Conservation (phyloP, 2,329 filamentous ascomycete species). For the Daldinia sp. region DNA sequence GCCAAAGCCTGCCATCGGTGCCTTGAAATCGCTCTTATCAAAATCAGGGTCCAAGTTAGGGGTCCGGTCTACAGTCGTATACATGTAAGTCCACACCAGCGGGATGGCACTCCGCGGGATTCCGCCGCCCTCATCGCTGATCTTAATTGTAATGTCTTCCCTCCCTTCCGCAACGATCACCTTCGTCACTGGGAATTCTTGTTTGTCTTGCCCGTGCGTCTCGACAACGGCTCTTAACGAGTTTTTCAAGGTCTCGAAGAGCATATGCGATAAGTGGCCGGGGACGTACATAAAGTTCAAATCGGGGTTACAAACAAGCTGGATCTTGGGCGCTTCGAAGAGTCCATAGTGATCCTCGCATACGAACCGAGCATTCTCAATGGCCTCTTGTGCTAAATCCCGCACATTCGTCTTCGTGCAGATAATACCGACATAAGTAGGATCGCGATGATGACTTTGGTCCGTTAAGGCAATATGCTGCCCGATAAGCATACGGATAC, state of each 20-base stretch:
- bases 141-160: constrained; percentile 99
- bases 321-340: constrained; percentile 95
- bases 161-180: constrained; percentile 98
- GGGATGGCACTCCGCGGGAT: constrained; percentile 94
- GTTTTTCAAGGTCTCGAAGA: constrained; percentile 99
- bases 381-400: constrained; percentile 95
- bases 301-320: constrained; percentile 93
- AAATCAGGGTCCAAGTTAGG: constrained; percentile 96
- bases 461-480: constrained; percentile 98
- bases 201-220: constrained; percentile 92
- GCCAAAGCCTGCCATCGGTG: constrained; percentile 99
- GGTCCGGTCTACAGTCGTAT: constrained; percentile 96
- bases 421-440: constrained; percentile 97
- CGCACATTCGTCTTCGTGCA: constrained; percentile 98
- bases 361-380: constrained; percentile 98
- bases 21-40: constrained; percentile 99
- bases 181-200: constrained; percentile 96
- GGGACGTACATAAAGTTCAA: constrained; percentile 99
- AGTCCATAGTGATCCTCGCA: constrained; percentile 98
- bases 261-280: constrained; percentile 98
- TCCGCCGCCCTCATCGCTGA: constrained; percentile 95
- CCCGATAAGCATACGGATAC: constrained; percentile 98
- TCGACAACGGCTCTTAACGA: constrained; percentile 97
- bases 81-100: constrained; percentile 99
- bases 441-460: constrained; percentile 88